These are phyloP conservation scores for Apiotrichum domesticum DNA, from an alignment of 1,284 basidiomycete species.

Conservation along the genomic window DNA sequence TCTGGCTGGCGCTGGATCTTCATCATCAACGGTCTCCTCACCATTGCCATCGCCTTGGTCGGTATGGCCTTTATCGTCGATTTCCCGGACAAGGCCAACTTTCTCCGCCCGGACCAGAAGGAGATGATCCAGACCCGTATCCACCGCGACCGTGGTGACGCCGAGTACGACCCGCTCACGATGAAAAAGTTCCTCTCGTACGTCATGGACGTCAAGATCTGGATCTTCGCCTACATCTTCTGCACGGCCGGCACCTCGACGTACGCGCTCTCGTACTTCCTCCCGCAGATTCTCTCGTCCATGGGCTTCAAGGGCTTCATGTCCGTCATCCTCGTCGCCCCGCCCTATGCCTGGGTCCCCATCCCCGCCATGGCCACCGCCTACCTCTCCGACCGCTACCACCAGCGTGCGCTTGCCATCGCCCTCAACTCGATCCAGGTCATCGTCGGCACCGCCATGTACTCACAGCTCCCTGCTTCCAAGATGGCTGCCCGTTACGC, in stretches of 20 bases:
- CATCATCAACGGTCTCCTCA: not conserved
- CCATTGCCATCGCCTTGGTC: not conserved
- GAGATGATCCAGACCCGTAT: conserved; percentile 6
- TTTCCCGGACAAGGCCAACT: conserved; percentile 10
- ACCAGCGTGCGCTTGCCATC: conserved; percentile 4
- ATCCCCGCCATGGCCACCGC: conserved; percentile 40
- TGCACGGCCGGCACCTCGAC: conserved; percentile 17
- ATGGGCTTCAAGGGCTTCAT: conserved; percentile 41
- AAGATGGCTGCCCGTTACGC: conserved; percentile 9
- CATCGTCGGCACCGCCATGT: conserved; percentile 14
- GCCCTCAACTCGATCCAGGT: conserved; percentile 8
- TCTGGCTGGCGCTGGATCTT: conserved; percentile 10
- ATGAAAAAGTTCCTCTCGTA: conserved; percentile 37
- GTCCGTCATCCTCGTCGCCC: conserved; percentile 43
- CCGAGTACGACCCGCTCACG: conserved; percentile 44
- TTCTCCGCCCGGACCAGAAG: conserved; percentile 4
- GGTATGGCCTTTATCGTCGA: conserved; percentile 5
- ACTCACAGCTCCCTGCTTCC: conserved; percentile 6
- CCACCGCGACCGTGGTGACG: conserved; percentile 33
- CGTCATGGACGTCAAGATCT: conserved; percentile 45
- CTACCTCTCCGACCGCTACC: conserved; percentile 26
- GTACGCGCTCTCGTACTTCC: conserved; percentile 38
- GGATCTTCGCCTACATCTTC: conserved; percentile 48
- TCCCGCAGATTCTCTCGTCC: conserved; percentile 45
- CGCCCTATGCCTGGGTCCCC: conserved; percentile 44